These are phyloP conservation scores for Penicillium steckii DNA, from an alignment of 495 filamentous ascomycete genomes.

Conservation along the genomic window DNA sequence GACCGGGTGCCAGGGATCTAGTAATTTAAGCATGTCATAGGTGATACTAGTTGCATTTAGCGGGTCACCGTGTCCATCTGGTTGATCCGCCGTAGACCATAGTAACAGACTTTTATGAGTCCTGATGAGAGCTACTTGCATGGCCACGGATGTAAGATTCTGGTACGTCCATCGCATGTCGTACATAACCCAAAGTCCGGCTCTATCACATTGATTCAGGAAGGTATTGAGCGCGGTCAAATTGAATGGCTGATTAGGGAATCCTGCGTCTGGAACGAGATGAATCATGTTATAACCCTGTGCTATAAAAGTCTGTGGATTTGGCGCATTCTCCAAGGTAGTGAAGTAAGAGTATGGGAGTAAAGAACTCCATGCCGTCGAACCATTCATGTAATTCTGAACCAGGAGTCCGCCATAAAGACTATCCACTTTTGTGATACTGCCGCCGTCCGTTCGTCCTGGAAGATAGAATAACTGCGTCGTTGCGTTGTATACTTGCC, in stretches of 20 bases:
- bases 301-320: constrained; percentile 35
- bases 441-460: constrained; percentile 51
- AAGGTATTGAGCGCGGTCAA: constrained; percentile 43
- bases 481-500: constrained; percentile 36
- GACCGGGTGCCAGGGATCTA: constrained; percentile 71
- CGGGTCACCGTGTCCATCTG: constrained; percentile 63
- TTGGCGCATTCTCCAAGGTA: constrained; percentile 50
- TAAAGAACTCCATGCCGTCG: constrained; percentile 45
- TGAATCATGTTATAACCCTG: constrained; percentile 57
- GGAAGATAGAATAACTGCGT: constrained; percentile 57
- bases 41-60: constrained; percentile 43
- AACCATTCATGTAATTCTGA: constrained; percentile 35
- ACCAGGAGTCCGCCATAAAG: constrained; percentile 53
- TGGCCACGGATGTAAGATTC: constrained; percentile 50
- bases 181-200: constrained; percentile 63
- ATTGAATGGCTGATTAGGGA: constrained; percentile 24
- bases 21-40: constrained; percentile 46
- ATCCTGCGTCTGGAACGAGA: constrained; percentile 38
- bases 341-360: constrained; percentile 67
- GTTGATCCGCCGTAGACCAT: constrained; percentile 70
- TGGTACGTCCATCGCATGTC: constrained; percentile 62
- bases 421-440: constrained; percentile 61
- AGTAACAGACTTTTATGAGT: constrained; percentile 55
- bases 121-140: constrained; percentile 52
- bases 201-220: constrained; percentile 53